Conservation (phyloP, 2,329 filamentous ascomycete species). For the Phyllosticta ampelicida region DNA sequence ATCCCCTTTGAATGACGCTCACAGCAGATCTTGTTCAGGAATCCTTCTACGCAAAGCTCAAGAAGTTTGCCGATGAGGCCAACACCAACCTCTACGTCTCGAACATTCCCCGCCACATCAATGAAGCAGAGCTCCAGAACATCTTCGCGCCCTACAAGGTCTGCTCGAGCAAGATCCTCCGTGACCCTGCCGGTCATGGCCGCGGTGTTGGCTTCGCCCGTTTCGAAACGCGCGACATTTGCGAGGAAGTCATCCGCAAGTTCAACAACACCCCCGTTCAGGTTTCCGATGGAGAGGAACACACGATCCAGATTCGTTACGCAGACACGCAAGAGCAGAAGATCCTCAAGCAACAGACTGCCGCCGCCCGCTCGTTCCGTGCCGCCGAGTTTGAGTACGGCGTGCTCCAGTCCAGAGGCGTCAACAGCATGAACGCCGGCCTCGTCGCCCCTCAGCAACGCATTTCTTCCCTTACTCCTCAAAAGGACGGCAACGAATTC, state of each 20-base stretch:
- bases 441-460: slow-evolving; percentile 23
- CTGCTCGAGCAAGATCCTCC: slow-evolving; percentile 88
- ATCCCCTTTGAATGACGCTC: slow-evolving; percentile 7
- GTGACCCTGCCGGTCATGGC: slow-evolving; percentile 82
- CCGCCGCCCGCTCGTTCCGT: slow-evolving; percentile 88
- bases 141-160: slow-evolving; percentile 76
- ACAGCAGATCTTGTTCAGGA: slow-evolving; percentile 38
- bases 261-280: slow-evolving; percentile 62
- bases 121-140: slow-evolving; percentile 70
- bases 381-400: slow-evolving; percentile 71
- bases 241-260: slow-evolving; percentile 75
- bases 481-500: slow-evolving; percentile 27
- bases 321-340: slow-evolving; percentile 96
- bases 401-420: slow-evolving; percentile 15
- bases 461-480: slow-evolving; percentile 21
- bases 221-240: slow-evolving; percentile 80
- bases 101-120: slow-evolving; percentile 85
- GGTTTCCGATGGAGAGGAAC: slow-evolving; percentile 55
- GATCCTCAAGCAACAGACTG: slow-evolving; percentile 89
- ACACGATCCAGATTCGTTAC: slow-evolving; percentile 85
- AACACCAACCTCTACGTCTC: slow-evolving; percentile 98
- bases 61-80: slow-evolving; percentile 78
- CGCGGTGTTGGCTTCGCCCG: slow-evolving; percentile 96
- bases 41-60: slow-evolving; percentile 95
- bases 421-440: slow-evolving; percentile 12